phyloP scores from a whole-genome alignment of 768 basidiomycete species.

The Boletus vermiculosoides region DNA sequence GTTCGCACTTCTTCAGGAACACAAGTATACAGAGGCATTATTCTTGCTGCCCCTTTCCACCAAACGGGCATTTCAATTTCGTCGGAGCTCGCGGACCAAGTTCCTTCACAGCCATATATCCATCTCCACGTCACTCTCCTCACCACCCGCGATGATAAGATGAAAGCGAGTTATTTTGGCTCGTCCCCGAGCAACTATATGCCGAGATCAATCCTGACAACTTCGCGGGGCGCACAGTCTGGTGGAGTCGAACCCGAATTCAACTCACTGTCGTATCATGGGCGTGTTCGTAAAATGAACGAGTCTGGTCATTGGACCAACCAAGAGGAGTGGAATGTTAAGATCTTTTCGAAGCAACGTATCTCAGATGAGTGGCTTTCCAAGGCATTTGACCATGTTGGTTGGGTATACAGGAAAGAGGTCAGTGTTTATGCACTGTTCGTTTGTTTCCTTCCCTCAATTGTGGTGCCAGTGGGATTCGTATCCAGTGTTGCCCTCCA shows the following conservation, averaged over 20 bases:
- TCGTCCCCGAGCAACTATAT: conserved; percentile 42
- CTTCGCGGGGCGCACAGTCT: conserved; percentile 55
- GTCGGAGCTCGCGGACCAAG: conserved; percentile 43
- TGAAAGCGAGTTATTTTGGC: conserved; percentile 70
- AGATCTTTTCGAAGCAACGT: conserved; percentile 75
- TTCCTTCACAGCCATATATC: conserved; percentile 75
- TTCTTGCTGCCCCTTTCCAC: conserved; percentile 87
- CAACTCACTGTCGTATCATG: conserved; percentile 84
- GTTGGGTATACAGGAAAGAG: conserved; percentile 84
- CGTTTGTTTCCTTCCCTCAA: conserved; percentile 4
- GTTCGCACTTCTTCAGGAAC: conserved; percentile 49
- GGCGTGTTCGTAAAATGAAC: conserved; percentile 39
- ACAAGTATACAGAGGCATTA: conserved; percentile 64
- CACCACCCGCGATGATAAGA: conserved; percentile 63
- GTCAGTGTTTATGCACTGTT: conserved; percentile 33
- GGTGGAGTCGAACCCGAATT: conserved; percentile 71
- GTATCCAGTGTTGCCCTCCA: conserved; percentile 72
- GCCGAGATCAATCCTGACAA: conserved; percentile 72
- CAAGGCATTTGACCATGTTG: conserved; percentile 64
- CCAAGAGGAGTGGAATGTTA: conserved; percentile 64
- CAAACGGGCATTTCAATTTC: conserved; percentile 58
- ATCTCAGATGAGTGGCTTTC: conserved; percentile 71
- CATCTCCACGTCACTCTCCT: conserved; percentile 87
- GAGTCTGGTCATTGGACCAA: conserved; percentile 22
- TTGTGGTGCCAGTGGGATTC: conserved; percentile 65